Evolutionary conservation across 176 grass and related monocot genomes (phyloP), one percentile per base, ranked within the genome.

Genomic region (Paspalum vaginatum): DNA sequence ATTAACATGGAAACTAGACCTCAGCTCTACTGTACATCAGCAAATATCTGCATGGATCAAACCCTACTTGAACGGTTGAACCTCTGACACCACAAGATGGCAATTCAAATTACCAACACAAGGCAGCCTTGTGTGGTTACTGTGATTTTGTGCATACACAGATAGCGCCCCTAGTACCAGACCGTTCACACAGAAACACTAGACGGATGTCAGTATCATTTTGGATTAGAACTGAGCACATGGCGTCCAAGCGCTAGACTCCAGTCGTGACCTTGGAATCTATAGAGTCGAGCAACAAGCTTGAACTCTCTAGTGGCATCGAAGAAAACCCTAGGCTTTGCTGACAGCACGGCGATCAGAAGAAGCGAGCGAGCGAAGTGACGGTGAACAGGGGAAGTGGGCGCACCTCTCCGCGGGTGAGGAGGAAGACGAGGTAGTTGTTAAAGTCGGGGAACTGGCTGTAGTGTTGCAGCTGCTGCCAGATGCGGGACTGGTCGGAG

Each of bases 381-480:
- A 20, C n/a, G 46, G 47, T 11, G 14, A 18, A 17, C 32, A 25
- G 11, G 3, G 37, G 3, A 11, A 37, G 12, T 8, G 68, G 15
- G 5, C n/a, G 43, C 7, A 97, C 95, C 95, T 97, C 86, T 21
- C 83, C 90, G 56, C 86, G 83, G 59, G 92, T 58, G 39, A 98
- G 92, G 84, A 98, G 89, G 86, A 93, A 98, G 68, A 88, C 84
- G 44, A 98, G 90, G 64, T 98, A 95, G 70, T 98, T 98, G 68
- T 98, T 98, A 88, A 98, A 98, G 78, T 98, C 96, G 60, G 96
- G 96, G 88, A 98, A 94, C 81, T 89, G 96, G 90, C 88, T 91
- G 76, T 85, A 91, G 71, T 93, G 96, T 81, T 98, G 96, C 3
- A 98, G 96, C 84, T 91, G 92, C 75, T 91, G 92, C 96, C 88